Conservation (phyloP, 805 yeast genomes). For the Blastobotrys americana region DNA sequence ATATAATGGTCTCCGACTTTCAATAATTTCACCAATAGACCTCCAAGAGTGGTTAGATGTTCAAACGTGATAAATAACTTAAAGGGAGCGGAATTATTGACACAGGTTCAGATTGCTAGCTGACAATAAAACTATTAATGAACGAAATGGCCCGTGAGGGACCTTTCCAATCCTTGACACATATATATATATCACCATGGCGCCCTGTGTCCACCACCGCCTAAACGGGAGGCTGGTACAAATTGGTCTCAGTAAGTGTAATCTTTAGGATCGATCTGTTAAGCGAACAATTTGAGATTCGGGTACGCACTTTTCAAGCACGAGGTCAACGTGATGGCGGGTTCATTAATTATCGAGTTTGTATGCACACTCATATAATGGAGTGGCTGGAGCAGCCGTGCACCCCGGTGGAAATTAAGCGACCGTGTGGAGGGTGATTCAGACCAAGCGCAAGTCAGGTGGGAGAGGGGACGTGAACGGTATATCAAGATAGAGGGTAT, state of each 20-base stretch:
- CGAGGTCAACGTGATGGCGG: background rate
- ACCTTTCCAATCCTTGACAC: background rate
- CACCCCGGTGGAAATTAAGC: too few species aligned
- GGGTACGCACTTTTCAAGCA: background rate
- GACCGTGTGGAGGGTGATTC: background rate
- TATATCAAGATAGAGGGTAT: too few species aligned
- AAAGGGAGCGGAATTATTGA: background rate
- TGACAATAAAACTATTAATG: too few species aligned
- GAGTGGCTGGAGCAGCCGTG: background rate
- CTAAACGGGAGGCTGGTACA: background rate
- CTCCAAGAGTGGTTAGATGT: too few species aligned
- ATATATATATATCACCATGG: background rate
- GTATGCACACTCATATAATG: too few species aligned
- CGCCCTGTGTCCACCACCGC: background rate
- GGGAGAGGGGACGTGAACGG: too few species aligned
- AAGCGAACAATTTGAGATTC: background rate
- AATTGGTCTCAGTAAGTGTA: background rate
- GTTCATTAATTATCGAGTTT: background rate
- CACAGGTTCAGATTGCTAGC: too few species aligned
- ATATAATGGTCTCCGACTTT: too few species aligned
- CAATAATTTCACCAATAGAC: too few species aligned
- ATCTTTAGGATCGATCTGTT: background rate
- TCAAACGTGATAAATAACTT: background rate
- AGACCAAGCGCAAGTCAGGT: background rate
- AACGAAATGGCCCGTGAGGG: too few species aligned